Percentiles rank a stretch among this genome's conserved stretches.
Evolutionary conservation across 371 early-diverging fungal genomes (phyloP).

Genomic region (Funneliformis caledonium): DNA sequence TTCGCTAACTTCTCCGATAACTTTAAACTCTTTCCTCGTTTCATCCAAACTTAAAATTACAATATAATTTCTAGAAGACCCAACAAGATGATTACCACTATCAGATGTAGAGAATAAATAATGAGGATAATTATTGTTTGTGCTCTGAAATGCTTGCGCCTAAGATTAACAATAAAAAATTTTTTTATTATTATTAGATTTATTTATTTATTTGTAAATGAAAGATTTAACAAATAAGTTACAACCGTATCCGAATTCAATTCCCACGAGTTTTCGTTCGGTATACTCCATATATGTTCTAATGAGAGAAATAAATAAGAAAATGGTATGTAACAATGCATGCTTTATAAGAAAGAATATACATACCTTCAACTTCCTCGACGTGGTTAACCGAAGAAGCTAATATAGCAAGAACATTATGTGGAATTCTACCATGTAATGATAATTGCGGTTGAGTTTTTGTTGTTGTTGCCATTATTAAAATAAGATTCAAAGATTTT

Average conservation of each 20-base stretch:
- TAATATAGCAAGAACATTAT: neutral
- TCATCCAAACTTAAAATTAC: slow-evolving; percentile 5
- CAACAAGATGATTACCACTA: slow-evolving; percentile 15
- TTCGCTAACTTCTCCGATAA: neutral
- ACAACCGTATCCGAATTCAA: too few relatives aligned
- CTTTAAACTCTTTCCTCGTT: slow-evolving; percentile 3
- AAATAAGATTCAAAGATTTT: too few relatives aligned
- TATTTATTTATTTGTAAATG: too few relatives aligned
- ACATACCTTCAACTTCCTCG: neutral
- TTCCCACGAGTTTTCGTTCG: neutral
- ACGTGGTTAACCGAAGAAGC: neutral
- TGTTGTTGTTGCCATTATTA: neutral
- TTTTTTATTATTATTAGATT: too few relatives aligned
- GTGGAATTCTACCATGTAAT: neutral
- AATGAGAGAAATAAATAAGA: too few relatives aligned
- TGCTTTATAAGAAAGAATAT: neutral
- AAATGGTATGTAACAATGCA: too few relatives aligned
- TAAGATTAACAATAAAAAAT: too few relatives aligned
- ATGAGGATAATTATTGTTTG: neutral
- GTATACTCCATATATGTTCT: neutral
- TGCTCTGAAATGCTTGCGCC: neutral
- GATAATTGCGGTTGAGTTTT: neutral
- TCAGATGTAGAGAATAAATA: slow-evolving; percentile 15
- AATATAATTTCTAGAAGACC: neutral
- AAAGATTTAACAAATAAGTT: too few relatives aligned